Conservation (phyloP, 805 yeast species). For the Hanseniaspora hatyaiensis region DNA sequence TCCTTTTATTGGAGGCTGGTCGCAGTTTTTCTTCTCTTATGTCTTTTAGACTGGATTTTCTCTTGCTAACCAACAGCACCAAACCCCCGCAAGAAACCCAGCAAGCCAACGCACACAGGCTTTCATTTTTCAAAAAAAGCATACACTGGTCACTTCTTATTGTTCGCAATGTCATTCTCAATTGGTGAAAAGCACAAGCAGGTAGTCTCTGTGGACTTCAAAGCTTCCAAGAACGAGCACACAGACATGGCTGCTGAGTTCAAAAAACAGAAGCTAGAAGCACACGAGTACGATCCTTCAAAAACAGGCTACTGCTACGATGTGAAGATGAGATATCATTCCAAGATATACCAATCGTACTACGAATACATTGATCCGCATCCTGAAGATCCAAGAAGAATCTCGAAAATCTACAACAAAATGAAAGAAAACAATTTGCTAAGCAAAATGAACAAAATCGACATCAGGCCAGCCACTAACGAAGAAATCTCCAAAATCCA, state of each 20-base stretch:
- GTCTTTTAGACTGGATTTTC: too few species aligned
- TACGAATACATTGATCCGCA: constrained; percentile 95
- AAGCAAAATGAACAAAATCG: constrained; percentile 78
- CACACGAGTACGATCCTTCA: constrained; percentile 45
- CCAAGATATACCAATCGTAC: constrained; percentile 81
- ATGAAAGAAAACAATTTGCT: constrained; percentile 90
- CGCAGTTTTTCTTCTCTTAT: too few species aligned
- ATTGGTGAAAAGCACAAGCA: constrained; percentile 4
- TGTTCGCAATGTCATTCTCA: neutral
- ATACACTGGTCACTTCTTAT: too few species aligned
- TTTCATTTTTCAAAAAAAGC: too few species aligned
- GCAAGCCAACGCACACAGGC: neutral
- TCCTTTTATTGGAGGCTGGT: too few species aligned
- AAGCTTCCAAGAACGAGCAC: neutral
- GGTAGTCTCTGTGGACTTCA: neutral
- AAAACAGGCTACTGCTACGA: constrained; percentile 94
- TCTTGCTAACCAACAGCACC: too few species aligned
- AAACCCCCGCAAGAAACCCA: too few species aligned
- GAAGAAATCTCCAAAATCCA: constrained; percentile 85
- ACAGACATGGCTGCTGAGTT: neutral
- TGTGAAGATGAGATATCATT: constrained; percentile 94
- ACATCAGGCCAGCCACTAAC: constrained; percentile 75
- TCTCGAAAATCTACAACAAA: constrained; percentile 83
- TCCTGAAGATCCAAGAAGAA: constrained; percentile 96
- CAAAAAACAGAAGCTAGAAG: constrained; percentile 6